phyloP scores from a whole-genome alignment of 2,329 filamentous ascomycete genomes.

The Clonostachys byssicola region DNA sequence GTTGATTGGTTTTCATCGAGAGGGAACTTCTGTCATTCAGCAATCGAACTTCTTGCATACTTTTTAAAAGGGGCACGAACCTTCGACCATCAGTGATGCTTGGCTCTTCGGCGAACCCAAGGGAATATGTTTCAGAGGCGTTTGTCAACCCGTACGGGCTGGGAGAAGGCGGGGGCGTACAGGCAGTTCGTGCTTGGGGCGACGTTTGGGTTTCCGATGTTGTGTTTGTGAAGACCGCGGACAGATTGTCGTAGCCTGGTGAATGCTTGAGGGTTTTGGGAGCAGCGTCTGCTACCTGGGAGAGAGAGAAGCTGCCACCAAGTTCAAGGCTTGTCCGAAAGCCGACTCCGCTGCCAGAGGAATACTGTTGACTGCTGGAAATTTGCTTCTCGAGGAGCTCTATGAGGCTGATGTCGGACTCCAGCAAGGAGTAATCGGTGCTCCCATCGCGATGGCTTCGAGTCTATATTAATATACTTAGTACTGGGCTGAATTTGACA shows the following conservation, averaged over 20 bases:
- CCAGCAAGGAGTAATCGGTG: too few relatives aligned
- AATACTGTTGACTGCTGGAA: too few relatives aligned
- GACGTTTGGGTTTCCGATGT: not conserved
- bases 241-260: slow-evolving; percentile 13
- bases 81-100: slow-evolving; percentile 5
- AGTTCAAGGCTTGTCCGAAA: too few relatives aligned
- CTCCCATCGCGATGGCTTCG: too few relatives aligned
- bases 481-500: too few relatives aligned
- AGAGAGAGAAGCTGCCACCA: too few relatives aligned
- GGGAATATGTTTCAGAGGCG: not conserved
- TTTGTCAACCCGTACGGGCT: not conserved
- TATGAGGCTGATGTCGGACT: too few relatives aligned
- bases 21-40: not conserved
- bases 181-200: slow-evolving; percentile 1
- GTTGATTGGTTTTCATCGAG: slow-evolving; percentile 2
- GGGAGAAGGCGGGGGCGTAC: slow-evolving; percentile 11
- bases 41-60: not conserved
- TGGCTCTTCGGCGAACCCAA: slow-evolving; percentile 2
- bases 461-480: too few relatives aligned
- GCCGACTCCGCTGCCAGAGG: too few relatives aligned
- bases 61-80: not conserved
- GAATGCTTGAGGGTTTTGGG: slow-evolving; percentile 13
- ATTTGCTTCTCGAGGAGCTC: too few relatives aligned
- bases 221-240: slow-evolving; percentile 3
- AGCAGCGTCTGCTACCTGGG: not conserved